phyloP scores from a whole-genome alignment of 2,329 filamentous ascomycete species.

The Claviceps africana region DNA sequence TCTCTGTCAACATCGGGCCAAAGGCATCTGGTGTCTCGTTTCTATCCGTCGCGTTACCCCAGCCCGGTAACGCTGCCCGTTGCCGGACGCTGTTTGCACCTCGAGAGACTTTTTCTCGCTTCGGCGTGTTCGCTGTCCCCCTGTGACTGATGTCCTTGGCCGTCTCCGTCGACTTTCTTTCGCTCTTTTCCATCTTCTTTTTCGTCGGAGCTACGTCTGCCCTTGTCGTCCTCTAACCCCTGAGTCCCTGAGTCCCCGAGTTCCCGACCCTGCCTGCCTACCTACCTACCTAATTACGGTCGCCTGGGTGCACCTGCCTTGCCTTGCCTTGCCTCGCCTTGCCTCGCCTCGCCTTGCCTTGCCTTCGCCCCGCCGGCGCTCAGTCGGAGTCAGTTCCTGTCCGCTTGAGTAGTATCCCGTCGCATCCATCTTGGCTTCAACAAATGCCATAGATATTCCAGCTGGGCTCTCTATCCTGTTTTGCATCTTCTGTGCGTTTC shows the following conservation, averaged over 20 bases:
- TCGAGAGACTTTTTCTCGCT: background rate
- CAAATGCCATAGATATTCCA: background rate
- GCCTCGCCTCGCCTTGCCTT: background rate
- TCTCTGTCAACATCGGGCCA: background rate
- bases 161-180: background rate
- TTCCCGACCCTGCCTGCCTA: no score
- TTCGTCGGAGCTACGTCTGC: background rate
- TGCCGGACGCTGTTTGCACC: background rate
- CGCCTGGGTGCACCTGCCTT: background rate
- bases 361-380: background rate
- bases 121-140: background rate
- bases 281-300: background rate
- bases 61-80: no score
- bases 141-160: background rate
- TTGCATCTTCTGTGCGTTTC: background rate
- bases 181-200: background rate
- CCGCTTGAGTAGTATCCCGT: background rate
- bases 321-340: background rate
- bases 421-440: background rate
- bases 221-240: background rate
- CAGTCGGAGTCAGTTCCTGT: background rate
- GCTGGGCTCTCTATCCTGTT: background rate
- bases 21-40: background rate
- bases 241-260: background rate
- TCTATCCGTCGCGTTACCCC: background rate